A percentile compares a stretch with the other conserved stretches of the same genome.
Evolutionary conservation across 116 monocot species (phyloP).

Genomic region (Cymodocea nodosa): DNA sequence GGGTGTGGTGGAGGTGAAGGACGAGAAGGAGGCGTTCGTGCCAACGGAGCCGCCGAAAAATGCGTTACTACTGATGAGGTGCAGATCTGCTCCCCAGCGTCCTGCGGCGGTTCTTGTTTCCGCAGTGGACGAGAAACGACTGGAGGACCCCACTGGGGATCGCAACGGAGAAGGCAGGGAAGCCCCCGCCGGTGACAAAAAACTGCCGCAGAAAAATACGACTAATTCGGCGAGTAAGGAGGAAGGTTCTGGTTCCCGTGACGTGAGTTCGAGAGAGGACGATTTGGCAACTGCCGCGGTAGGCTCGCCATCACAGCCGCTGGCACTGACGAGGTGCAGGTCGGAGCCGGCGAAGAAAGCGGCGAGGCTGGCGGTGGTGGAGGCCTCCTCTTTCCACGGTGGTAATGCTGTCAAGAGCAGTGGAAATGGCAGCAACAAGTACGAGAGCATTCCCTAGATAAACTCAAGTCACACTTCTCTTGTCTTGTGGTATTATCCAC

Average conservation of each 20-base stretch:
- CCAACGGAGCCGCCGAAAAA: slow-evolving; percentile 43
- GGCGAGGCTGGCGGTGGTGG: slow-evolving; percentile 27
- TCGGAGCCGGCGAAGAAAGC: slow-evolving; percentile 64
- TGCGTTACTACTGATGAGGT: slow-evolving; percentile 63
- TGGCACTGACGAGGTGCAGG: slow-evolving; percentile 50
- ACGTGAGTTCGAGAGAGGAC: background rate
- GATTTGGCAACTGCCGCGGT: slow-evolving; percentile 6
- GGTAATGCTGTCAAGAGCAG: background rate
- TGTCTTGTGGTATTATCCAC: no score
- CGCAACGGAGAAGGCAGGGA: no score
- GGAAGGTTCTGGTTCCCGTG: background rate
- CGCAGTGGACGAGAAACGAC: slow-evolving; percentile 1
- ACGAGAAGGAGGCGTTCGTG: slow-evolving; percentile 26
- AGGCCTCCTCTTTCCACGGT: slow-evolving; percentile 19
- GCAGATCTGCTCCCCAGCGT: slow-evolving; percentile 64
- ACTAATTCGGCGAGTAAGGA: background rate
- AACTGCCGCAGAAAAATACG: no score
- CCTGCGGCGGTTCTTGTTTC: slow-evolving; percentile 15
- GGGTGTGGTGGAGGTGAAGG: background rate
- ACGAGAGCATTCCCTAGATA: background rate
- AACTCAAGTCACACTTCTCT: no score
- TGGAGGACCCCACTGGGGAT: background rate
- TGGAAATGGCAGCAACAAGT: slow-evolving; percentile 5
- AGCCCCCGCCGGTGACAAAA: background rate
- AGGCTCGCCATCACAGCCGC: slow-evolving; percentile 11